These are phyloP conservation scores for Candida corydali DNA, from an alignment of 805 yeast species.

Conservation along the genomic window DNA sequence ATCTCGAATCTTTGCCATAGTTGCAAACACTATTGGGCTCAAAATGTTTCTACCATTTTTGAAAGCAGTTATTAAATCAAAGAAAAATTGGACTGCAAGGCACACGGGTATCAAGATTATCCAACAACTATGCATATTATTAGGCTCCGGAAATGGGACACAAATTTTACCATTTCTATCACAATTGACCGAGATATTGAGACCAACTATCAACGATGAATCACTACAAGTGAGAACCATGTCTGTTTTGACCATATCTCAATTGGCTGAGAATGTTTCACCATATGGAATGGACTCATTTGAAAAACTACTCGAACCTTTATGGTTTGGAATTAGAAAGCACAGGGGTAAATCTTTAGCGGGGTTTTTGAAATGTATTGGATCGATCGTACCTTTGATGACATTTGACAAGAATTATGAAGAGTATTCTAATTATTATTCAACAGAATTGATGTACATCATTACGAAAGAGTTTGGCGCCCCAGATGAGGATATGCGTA, in stretches of 20 bases:
- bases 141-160: slow-evolving; percentile 58
- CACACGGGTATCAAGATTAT: slow-evolving; percentile 77
- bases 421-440: slow-evolving; percentile 74
- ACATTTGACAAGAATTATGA: slow-evolving; percentile 45
- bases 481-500: slow-evolving; percentile 67
- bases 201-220: slow-evolving; percentile 60
- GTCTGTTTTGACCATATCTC: slow-evolving; percentile 68
- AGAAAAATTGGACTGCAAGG: slow-evolving; percentile 75
- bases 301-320: slow-evolving; percentile 65
- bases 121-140: slow-evolving; percentile 65
- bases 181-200: slow-evolving; percentile 59
- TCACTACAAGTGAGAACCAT: slow-evolving; percentile 62
- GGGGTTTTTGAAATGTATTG: slow-evolving; percentile 72
- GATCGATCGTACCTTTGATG: slow-evolving; percentile 81
- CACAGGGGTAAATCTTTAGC: slow-evolving; percentile 79
- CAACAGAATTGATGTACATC: slow-evolving; percentile 67
- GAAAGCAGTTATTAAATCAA: slow-evolving; percentile 72
- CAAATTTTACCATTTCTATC: slow-evolving; percentile 65
- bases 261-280: slow-evolving; percentile 73
- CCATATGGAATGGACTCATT: slow-evolving; percentile 93
- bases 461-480: slow-evolving; percentile 69
- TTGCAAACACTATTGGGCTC: slow-evolving; percentile 75
- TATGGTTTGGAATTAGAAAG: slow-evolving; percentile 74
- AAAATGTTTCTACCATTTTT: slow-evolving; percentile 72
- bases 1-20: slow-evolving; percentile 78